Base-by-base conservation (phyloP, 2,329 filamentous ascomycete species). In the Periconia digitata region DNA sequence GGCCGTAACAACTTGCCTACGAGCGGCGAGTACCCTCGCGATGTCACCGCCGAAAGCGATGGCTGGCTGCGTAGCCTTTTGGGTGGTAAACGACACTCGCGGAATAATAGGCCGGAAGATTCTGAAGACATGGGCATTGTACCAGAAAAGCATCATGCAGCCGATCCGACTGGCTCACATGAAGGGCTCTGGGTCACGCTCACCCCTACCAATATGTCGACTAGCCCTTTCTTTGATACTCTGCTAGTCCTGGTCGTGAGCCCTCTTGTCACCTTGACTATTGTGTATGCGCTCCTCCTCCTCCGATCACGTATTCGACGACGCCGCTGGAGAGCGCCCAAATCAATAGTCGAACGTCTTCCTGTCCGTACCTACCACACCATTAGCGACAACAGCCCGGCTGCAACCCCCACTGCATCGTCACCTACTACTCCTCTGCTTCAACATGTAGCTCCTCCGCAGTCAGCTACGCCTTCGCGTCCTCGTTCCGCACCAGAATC, bases 131-230 rank as follows among this genome's bases (percentile, higher is more conserved):
- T 53, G 45, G 62, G 47, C 53, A 47, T 54, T 41, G 55, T 55
- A n/a, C 47, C 59, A 18, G 43, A 53, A n/a, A 47, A 58, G 23
- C 49, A 50, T 10, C 59, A 55, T 20, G 20, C 54, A 35, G 46
- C 58, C 18, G 53, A 64, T 50, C 47, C 58, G 16, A 15, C 46
- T 13, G 73, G 78, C 32, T 76, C 78, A 12, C 85, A 85, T 55
- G 85, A 94, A 60, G 92, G 91, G 2, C 81, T 99, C 4, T 97
- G 91, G 91, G 90, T 99, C n/a, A 96, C 94, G 7, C 84, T 99
- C 46, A 94, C 90, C 1, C 94, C 92, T 1, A 92, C 91, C 0
- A 92, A 85, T 71, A 84, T 86, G 74, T 92, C 90, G 54, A 87
- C 88, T 5, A 95, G 87, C 59, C 92, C 94, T 0, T 96, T 99